These are phyloP conservation scores for Penicillium arizonense DNA, from an alignment of 495 filamentous ascomycete species.

Conservation along the genomic window DNA sequence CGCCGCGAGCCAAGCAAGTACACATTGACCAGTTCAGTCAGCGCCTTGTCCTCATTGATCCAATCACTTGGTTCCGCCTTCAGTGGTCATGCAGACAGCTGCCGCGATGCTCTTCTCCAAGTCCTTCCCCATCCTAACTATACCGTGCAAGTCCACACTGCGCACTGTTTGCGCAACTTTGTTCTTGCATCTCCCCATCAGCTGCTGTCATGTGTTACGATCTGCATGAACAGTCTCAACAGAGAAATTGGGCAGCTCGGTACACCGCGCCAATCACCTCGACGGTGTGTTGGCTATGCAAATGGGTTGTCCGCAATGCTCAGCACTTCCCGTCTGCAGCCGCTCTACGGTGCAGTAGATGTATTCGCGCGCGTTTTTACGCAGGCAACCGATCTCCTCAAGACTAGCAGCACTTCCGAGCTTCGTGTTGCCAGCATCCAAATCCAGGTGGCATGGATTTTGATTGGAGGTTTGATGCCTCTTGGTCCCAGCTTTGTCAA, in stretches of 20 bases:
- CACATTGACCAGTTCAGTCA: conserved; percentile 73
- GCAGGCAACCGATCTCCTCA: conserved; percentile 87
- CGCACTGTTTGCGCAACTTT: conserved; percentile 81
- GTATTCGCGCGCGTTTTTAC: conserved; percentile 89
- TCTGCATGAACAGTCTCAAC: conserved; percentile 94
- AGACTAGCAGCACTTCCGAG: conserved; percentile 88
- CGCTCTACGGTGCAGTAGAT: conserved; percentile 92
- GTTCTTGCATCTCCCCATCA: conserved; percentile 89
- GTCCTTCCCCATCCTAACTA: conserved; percentile 95
- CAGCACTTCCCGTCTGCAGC: conserved; percentile 82
- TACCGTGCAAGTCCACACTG: conserved; percentile 86
- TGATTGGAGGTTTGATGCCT: conserved; percentile 95
- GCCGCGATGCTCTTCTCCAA: conserved; percentile 84
- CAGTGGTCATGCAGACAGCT: conserved; percentile 70
- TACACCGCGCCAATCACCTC: conserved; percentile 72
- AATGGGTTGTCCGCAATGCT: conserved; percentile 91
- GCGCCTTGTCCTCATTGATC: conserved; percentile 77
- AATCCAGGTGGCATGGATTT: conserved; percentile 96
- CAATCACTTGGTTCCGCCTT: conserved; percentile 78
- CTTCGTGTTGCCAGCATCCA: conserved; percentile 89
- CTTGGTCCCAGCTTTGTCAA: conserved; percentile 98
- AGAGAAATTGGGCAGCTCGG: conserved; percentile 79
- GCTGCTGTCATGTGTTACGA: conserved; percentile 84
- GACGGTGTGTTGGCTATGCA: conserved; percentile 86
- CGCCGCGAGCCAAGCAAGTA: conserved; percentile 88